phyloP scores from a whole-genome alignment of 1,284 basidiomycete species.

The Ganoderma multipileum region DNA sequence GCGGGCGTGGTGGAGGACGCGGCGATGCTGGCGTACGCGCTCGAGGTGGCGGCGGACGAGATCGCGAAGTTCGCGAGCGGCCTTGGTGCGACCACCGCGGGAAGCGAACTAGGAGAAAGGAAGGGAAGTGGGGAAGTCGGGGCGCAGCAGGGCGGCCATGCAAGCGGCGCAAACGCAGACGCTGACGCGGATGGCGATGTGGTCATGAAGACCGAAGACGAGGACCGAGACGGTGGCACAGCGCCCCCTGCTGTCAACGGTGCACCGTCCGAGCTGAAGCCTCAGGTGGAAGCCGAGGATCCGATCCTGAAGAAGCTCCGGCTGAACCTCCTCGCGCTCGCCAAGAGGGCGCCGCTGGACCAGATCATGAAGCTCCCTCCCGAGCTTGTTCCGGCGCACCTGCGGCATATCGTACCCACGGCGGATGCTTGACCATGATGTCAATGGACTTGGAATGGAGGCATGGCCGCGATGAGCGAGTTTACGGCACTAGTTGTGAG shows the following conservation, averaged over 20 bases:
- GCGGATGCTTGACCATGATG: conserved; percentile 13
- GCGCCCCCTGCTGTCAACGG: conserved; percentile 1
- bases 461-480: too few species aligned
- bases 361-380: conserved; percentile 69
- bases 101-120: not conserved
- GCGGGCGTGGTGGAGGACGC: conserved; percentile 45
- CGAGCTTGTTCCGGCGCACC: conserved; percentile 69
- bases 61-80: conserved; percentile 40
- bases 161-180: conserved; percentile 9
- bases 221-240: conserved; percentile 10
- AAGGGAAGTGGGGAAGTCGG: conserved; percentile 25
- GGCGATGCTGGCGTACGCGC: conserved; percentile 57
- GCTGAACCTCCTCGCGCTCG: conserved; percentile 73
- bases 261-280: not conserved
- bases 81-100: not conserved
- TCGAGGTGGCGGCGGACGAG: conserved; percentile 55
- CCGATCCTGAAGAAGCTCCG: conserved; percentile 59
- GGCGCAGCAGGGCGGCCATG: conserved; percentile 9
- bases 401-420: conserved; percentile 65
- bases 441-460: too few species aligned
- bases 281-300: conserved; percentile 49
- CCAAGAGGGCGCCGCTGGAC: conserved; percentile 76
- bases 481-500: not conserved
- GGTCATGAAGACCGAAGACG: conserved; percentile 30
- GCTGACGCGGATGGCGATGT: conserved; percentile 24